phyloP scores from a whole-genome alignment of 306 rosid genomes.

The Carpinus viminea region DNA sequence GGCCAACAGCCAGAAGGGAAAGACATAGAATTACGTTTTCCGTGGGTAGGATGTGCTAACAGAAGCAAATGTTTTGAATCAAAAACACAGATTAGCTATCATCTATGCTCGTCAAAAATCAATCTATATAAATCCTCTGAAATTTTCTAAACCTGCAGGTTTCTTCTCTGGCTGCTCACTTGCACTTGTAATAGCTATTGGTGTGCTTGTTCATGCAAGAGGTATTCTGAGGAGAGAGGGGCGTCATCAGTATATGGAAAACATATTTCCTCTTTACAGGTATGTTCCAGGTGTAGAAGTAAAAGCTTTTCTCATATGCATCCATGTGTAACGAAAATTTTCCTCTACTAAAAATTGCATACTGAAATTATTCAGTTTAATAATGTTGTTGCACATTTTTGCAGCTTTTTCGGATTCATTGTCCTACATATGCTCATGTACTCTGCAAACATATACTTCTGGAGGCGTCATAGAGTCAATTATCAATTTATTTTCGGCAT shows the following conservation, averaged over 20 bases:
- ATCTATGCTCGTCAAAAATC: not conserved
- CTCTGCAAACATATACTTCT: slow-evolving; percentile 53
- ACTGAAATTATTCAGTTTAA: not conserved
- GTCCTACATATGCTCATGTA: slow-evolving; percentile 56
- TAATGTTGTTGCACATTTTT: slow-evolving; percentile 11
- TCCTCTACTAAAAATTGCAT: not conserved
- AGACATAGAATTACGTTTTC: slow-evolving; percentile 52
- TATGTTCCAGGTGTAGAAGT: slow-evolving; percentile 16
- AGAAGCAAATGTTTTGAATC: not conserved
- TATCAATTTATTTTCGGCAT: slow-evolving; percentile 75
- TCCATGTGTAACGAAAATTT: slow-evolving; percentile 3
- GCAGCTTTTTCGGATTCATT: slow-evolving; percentile 75
- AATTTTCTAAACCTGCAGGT: slow-evolving; percentile 36
- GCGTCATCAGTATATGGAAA: slow-evolving; percentile 46
- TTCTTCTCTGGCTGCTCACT: slow-evolving; percentile 50
- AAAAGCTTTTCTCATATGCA: not conserved
- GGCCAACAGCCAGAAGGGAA: slow-evolving; percentile 51
- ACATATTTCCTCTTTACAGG: slow-evolving; percentile 79
- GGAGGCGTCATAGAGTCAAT: slow-evolving; percentile 75
- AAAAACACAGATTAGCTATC: not conserved
- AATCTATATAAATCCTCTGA: not conserved
- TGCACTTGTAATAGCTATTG: slow-evolving; percentile 53
- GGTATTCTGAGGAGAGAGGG: slow-evolving; percentile 35
- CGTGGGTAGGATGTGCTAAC: slow-evolving; percentile 36
- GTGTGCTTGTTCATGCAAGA: slow-evolving; percentile 57